Evolutionary conservation across 805 yeast genomes (phyloP), one percentile per base, ranked within the genome.

Genomic region (Yamadazyma insecticola): DNA sequence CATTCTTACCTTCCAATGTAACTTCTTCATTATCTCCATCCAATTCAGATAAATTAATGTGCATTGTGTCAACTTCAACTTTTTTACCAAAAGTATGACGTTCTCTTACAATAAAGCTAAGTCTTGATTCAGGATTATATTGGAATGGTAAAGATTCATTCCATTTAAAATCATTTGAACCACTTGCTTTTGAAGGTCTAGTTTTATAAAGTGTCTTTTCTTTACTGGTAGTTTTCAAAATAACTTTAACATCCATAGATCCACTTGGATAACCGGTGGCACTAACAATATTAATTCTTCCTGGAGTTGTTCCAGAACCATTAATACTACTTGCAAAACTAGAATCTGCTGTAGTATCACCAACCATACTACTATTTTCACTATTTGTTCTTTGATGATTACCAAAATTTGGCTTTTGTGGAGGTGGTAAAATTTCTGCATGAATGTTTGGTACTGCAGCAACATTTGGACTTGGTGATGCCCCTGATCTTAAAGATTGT

Each of bases 61-160:
- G 63, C 6, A 76, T 77, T 28, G 66, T 66, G 9, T 82, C 95
- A 24, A 87, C 33, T 35, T 75, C 83, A 16, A 64, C 61, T 43
- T 75, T 80, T 48, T 81, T 78, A 22, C 95, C 88, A 44, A 89
- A 70, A 2, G 76, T 71, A 51, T 84, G 92, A 48, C 75, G 82
- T 20, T 78, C 76, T 24, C 75, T 65, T 16, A 85, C 74, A 24
- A 68, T 66, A 47, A 90, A 74, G 3, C 74, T 60, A 24, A 89
- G 47, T 33, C 63, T 69, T 3, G 80, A 78, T 8, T 73, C 80
- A 4, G 78, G 57, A 4, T 80, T 65, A 4, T 90, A 79, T 47
- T 73, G 77, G 63, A 89, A 83, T 4, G 78, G 67, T 37, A 72
- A 64, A 13, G 77, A 63, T 49, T 86, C 96, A 37, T 76, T 69